Evolutionary conservation across 371 early-diverging fungal genomes (phyloP).

Genomic region (Apophysomyces elegans): DNA sequence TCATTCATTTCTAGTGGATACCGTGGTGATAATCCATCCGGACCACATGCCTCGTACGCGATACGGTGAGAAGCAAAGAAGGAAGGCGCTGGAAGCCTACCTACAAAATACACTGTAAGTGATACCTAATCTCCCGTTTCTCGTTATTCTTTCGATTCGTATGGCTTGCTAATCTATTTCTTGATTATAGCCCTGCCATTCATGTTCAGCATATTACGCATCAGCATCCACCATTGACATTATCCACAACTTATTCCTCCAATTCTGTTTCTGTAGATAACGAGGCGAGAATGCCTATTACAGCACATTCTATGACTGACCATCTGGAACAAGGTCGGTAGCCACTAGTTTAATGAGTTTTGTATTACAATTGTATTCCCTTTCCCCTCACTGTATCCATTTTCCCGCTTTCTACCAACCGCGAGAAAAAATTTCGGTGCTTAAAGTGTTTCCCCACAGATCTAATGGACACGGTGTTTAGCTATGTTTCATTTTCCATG

Average conservation of each 20-base stretch:
- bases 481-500: background rate
- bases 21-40: constrained; percentile 64
- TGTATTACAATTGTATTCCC: background rate
- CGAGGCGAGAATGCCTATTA: too few species aligned
- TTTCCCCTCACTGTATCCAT: background rate
- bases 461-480: background rate
- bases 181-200: constrained; percentile 4
- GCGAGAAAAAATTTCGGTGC: constrained; percentile 5
- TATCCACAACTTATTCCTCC: background rate
- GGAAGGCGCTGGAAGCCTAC: constrained; percentile 40
- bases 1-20: constrained; percentile 72
- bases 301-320: too few species aligned
- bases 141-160: too few species aligned
- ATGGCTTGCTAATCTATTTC: background rate
- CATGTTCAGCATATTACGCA: constrained; percentile 2
- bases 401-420: constrained; percentile 1
- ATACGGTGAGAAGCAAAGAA: constrained; percentile 56
- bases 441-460: background rate
- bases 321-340: background rate
- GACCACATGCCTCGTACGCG: constrained; percentile 62
- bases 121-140: background rate
- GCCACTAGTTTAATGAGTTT: background rate
- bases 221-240: background rate
- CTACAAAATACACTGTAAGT: constrained; percentile 30
- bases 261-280: too few species aligned